Evolutionary conservation across 163 green algal species (phyloP).

Genomic region (Coccomyxa subellipsoidea): DNA sequence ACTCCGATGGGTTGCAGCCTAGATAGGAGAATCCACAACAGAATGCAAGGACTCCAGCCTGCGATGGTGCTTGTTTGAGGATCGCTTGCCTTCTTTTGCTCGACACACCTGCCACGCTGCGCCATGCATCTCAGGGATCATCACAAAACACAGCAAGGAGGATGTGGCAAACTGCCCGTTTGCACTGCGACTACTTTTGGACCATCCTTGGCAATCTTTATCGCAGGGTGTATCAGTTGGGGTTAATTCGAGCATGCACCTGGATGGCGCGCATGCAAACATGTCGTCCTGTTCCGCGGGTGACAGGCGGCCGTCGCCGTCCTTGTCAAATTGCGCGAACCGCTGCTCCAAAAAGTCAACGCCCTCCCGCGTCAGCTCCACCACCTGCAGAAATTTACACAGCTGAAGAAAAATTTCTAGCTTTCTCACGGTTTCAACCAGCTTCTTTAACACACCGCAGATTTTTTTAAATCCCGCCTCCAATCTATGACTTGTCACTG

Average conservation of each 20-base stretch:
- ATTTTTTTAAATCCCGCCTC: neutral
- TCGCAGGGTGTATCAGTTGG: neutral
- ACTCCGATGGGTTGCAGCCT: too few species aligned
- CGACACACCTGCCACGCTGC: neutral
- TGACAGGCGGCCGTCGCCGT: constrained; percentile 55
- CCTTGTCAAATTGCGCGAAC: constrained; percentile 67
- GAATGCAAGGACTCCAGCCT: too few species aligned
- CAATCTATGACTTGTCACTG: neutral
- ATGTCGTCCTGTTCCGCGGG: constrained; percentile 53
- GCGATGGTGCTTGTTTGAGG: too few species aligned
- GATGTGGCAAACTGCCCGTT: neutral
- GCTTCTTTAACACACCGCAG: neutral
- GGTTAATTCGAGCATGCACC: constrained; percentile 5
- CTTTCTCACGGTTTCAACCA: neutral
- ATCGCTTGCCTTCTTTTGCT: too few species aligned
- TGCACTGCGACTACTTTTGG: neutral
- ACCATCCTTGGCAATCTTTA: neutral
- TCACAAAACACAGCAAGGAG: neutral
- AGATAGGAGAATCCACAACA: too few species aligned
- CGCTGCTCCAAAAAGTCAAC: constrained; percentile 57
- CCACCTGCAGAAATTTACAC: constrained; percentile 37
- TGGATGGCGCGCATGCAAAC: constrained; percentile 57
- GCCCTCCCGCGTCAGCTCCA: constrained; percentile 70
- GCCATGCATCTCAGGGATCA: neutral
- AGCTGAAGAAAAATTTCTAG: neutral